Conservation (phyloP, 1,284 basidiomycete genomes). For the Agroathelia rolfsii region DNA sequence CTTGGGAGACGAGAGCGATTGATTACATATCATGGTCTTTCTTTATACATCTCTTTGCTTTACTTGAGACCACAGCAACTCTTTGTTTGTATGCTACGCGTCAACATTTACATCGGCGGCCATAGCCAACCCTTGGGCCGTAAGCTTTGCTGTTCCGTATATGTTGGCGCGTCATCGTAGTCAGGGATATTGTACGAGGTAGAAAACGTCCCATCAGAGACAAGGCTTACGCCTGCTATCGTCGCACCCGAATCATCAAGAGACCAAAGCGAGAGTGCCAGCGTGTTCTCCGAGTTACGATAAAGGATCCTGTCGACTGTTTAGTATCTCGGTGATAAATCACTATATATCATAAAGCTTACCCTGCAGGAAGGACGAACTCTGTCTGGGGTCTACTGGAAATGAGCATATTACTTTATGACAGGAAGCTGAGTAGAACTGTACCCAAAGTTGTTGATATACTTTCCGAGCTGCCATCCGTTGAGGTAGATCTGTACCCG, state of each 20-base stretch:
- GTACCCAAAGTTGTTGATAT: constrained; percentile 39
- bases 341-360: constrained; percentile 10
- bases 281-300: constrained; percentile 29
- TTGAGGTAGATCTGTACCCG: constrained; percentile 42
- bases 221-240: constrained; percentile 28
- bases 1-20: no score
- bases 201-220: constrained; percentile 32
- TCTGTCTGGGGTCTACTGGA: constrained; percentile 31
- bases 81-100: no score
- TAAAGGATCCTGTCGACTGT: constrained; percentile 31
- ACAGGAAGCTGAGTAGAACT: constrained; percentile 6
- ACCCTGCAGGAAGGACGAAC: constrained; percentile 39
- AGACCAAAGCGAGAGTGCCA: constrained; percentile 38
- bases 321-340: neutral
- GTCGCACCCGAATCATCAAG: constrained; percentile 31
- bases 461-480: constrained; percentile 44
- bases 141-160: constrained; percentile 19
- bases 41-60: no score
- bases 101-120: no score
- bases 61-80: no score
- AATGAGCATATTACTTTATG: no score
- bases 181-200: constrained; percentile 27
- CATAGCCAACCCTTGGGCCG: no score
- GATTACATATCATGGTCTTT: no score
- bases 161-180: constrained; percentile 26